A percentile compares a stretch with the other conserved stretches of the same genome.
Conservation (phyloP, 2,329 filamentous ascomycete species). For the Hymenoscyphus albidus region DNA sequence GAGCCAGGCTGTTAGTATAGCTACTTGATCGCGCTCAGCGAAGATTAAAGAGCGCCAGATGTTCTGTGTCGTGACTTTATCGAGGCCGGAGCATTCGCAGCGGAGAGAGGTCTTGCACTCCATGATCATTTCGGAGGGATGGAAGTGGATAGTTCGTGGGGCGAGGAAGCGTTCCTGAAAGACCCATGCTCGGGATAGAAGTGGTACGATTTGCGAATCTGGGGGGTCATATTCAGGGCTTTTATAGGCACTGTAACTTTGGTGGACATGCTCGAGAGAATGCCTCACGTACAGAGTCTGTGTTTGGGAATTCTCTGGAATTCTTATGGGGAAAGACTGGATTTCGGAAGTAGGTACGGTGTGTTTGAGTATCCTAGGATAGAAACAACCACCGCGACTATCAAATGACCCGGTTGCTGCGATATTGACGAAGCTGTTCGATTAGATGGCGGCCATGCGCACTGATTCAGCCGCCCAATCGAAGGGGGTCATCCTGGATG, state of each 20-base stretch:
- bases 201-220: neutral
- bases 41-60: neutral
- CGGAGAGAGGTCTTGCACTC: conserved; percentile 2
- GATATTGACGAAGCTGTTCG: neutral
- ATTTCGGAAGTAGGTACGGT: neutral
- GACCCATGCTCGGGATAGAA: conserved; percentile 14
- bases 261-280: neutral
- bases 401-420: neutral
- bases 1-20: neutral
- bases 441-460: neutral
- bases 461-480: neutral
- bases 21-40: neutral
- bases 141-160: conserved; percentile 14
- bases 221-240: neutral
- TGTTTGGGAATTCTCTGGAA: too few relatives aligned
- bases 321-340: neutral
- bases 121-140: conserved; percentile 7
- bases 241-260: neutral
- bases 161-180: conserved; percentile 18
- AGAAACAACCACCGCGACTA: neutral
- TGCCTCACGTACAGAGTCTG: neutral
- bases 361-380: neutral
- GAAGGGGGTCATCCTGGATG: neutral
- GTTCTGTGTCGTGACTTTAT: neutral
- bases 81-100: conserved; percentile 2